Evolutionary conservation across 1,139 yeast genomes (phyloP), one percentile per base, ranked within the genome.

Genomic region (Yamadazyma diddensiae): DNA sequence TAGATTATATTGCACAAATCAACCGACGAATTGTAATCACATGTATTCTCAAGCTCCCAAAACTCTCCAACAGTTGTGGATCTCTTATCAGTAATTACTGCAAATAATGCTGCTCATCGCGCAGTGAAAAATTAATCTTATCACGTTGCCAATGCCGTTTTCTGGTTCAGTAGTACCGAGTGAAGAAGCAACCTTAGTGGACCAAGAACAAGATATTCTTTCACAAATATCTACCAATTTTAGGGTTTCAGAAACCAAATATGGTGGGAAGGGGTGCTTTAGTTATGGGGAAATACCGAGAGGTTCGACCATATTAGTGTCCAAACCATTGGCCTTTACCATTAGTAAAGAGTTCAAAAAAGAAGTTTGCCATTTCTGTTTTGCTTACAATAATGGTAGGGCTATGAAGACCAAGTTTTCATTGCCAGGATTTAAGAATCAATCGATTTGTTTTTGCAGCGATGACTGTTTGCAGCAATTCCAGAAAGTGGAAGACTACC

Each of bases 241-340:
- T 45, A 52, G 51, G 6, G 64, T 76, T 3, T 46, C 52, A 6
- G 53, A 58, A 23, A 75, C 81, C 4, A 53, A 53, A 27, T 73
- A 71, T 43, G 80, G 84, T 6, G 85, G 90, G 9, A 63, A 87
- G 38, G 86, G 87, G 2, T 79, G 83, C 42, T 79, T 77, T 51
- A 73, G 85, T 11, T 46, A 44, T 2, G 28, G 33, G 2, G 42
- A 49, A 6, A 70, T 80, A 11, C 59, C 69, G 4, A 45, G 52
- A 14, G 73, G 64, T 6, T 66, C 77, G 0, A 49, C 50, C 2
- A 54, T 82, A 2, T 59, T 75, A 29, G 45, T 42, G 7, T 65
- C 74, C 27, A 43, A 52, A 2, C 77, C 80, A 1, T 50, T 76
- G 30, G 68, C 81, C 10, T 59, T 69, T 11, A 64, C 76, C 1